Base-by-base conservation (phyloP, 441 rosid genomes). In the Syzygium syzygioides region DNA sequence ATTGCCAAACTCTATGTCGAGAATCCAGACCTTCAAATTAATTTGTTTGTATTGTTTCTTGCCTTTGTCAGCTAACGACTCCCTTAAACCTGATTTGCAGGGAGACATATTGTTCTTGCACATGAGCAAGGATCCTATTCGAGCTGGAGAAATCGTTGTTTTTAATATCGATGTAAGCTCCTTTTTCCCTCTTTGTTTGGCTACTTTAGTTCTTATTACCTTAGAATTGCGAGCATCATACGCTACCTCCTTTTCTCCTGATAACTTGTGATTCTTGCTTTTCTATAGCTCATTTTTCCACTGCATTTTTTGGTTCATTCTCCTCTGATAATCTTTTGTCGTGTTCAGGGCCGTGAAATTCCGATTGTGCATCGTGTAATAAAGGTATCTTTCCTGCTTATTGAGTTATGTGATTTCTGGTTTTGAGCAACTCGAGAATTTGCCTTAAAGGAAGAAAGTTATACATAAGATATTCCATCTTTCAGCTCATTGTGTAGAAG, bases 361-460 rank as follows among this genome's bases (percentile, higher is more conserved):
- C 99, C 99, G 7, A 96, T 96, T 86, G 99, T 97, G 87, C 99
- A 97, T 94, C 95, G 97, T 66, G 99, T 94, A 14, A 94, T 96
- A 89, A 93, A 95, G 96, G 99, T 97, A 94, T 71, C n/a, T 71
- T 3, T 71, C 30, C 87, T 88, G 48, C 83, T 6, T 71, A 64
- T 30, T 64, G 37, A 71, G 17, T 71, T 37, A 71, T 1, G 4
- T 71, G 83, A 37, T 71, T 37, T 71, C 50, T 37, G 52, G 83
- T 12, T 37, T 71, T 71, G 11, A 71, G 83, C 28, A 71, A 37
- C 83, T 37, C 7, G 3, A 37, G 28, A 71, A 20, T 71, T 20
- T 37, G 15, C 83, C 83, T 71, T 37, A 14, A 71, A 20, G 83
- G 83, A 71, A 71, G n/a, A 71, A 34, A 37, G 28, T 28, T n/a